Evolutionary conservation across 192 early-diverging fungal species (phyloP).

Genomic region (Backusella sp.): DNA sequence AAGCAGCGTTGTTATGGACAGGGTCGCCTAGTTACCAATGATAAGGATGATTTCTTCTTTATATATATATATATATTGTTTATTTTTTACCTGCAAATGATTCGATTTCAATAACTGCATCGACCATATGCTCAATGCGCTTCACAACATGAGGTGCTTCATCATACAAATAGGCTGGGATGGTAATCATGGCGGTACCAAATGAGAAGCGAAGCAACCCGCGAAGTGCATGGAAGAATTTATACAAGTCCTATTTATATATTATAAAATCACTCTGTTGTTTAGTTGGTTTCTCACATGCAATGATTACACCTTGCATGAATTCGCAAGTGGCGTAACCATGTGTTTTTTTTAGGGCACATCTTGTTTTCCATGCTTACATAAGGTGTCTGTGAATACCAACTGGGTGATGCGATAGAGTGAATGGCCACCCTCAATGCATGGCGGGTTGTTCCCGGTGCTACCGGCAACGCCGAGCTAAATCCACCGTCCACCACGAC

Average conservation of each 20-base stretch:
- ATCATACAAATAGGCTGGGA: slow-evolving; percentile 79
- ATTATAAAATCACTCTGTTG: no score
- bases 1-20: slow-evolving; percentile 50
- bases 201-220: slow-evolving; percentile 76
- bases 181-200: slow-evolving; percentile 73
- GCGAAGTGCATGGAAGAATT: slow-evolving; percentile 75
- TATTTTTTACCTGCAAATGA: slow-evolving; percentile 79
- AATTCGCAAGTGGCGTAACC: neutral
- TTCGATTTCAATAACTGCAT: slow-evolving; percentile 87
- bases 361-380: slow-evolving; percentile 33
- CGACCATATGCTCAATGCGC: slow-evolving; percentile 76
- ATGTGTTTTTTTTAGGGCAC: neutral
- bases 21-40: slow-evolving; percentile 38
- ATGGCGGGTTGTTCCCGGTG: slow-evolving; percentile 48
- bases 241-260: slow-evolving; percentile 47
- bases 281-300: no score
- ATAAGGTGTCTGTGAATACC: slow-evolving; percentile 61
- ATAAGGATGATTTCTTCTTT: neutral
- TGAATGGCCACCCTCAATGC: slow-evolving; percentile 80
- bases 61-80: no score
- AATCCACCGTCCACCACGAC: slow-evolving; percentile 68
- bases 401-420: slow-evolving; percentile 78
- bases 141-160: slow-evolving; percentile 51
- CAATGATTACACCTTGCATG: neutral
- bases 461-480: slow-evolving; percentile 31